Percentiles rank a stretch among this genome's conserved stretches.
Evolutionary conservation across 176 grass and related monocot species (phyloP).

Genomic region (Puccinellia tenuiflora): DNA sequence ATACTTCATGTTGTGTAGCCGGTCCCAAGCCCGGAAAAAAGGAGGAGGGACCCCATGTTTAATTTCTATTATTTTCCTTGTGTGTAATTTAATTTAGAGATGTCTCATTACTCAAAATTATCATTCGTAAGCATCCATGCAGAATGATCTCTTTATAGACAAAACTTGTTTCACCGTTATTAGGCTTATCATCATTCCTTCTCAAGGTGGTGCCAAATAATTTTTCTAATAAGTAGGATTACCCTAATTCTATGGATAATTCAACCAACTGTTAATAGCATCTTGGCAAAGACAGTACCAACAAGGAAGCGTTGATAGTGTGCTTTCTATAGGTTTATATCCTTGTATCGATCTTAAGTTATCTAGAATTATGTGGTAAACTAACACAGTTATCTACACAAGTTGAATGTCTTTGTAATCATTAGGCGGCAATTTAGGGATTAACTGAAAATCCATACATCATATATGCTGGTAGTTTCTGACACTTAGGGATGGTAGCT

Average conservation of each 20-base stretch:
- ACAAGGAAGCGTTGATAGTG: conserved; percentile 61
- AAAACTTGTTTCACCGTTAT: not conserved
- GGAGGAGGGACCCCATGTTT: not conserved
- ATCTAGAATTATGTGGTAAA: too few relatives aligned
- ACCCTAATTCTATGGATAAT: conserved; percentile 64
- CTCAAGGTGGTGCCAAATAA: not conserved
- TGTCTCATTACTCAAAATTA: not conserved
- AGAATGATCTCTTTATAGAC: not conserved
- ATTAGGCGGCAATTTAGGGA: not conserved
- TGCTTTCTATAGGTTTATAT: too few relatives aligned
- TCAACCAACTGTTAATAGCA: conserved; percentile 65
- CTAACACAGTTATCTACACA: not conserved
- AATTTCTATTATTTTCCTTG: not conserved
- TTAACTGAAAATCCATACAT: not conserved
- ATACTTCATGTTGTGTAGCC: not conserved
- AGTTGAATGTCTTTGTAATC: not conserved
- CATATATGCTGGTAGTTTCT: not conserved
- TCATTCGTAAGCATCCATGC: not conserved
- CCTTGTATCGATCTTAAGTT: too few relatives aligned
- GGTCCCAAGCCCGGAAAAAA: not conserved
- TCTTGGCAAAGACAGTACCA: conserved; percentile 8
- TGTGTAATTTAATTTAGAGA: not conserved
- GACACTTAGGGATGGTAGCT: not conserved
- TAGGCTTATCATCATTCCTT: conserved; percentile 5
- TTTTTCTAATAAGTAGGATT: conserved; percentile 21